Conservation (phyloP, 2,329 filamentous ascomycete species). For the Colletotrichum sp. region DNA sequence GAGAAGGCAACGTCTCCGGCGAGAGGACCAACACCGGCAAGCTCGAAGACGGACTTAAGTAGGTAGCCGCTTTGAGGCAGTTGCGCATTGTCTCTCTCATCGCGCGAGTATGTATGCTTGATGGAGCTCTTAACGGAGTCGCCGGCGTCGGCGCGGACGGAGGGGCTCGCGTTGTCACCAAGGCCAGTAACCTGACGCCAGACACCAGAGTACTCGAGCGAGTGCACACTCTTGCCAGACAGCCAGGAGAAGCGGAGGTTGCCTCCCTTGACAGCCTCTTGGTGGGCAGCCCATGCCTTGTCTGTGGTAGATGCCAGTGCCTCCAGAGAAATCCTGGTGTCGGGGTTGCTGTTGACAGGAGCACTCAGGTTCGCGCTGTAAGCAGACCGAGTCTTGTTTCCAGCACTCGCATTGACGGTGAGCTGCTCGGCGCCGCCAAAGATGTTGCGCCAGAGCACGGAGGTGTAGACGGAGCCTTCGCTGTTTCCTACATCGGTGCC, state of each 20-base stretch:
- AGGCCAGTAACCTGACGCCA: constrained; percentile 92
- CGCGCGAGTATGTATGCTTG: constrained; percentile 79
- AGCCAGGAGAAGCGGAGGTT: constrained; percentile 80
- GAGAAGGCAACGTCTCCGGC: constrained; percentile 92
- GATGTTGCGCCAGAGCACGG: constrained; percentile 86
- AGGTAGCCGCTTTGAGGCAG: constrained; percentile 85
- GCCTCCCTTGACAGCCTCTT: constrained; percentile 83
- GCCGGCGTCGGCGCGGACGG: constrained; percentile 83
- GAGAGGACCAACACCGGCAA: constrained; percentile 84
- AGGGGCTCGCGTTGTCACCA: constrained; percentile 76
- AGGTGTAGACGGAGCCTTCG: constrained; percentile 92
- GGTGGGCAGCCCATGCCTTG: constrained; percentile 93
- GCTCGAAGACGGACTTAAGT: constrained; percentile 76
- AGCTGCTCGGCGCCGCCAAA: constrained; percentile 93
- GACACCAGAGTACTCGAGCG: constrained; percentile 78
- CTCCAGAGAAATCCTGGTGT: constrained; percentile 79
- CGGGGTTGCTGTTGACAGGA: constrained; percentile 80
- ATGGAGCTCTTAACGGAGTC: constrained; percentile 90
- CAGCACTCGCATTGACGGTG: constrained; percentile 84
- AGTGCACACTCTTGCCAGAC: constrained; percentile 63
- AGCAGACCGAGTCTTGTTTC: constrained; percentile 88
- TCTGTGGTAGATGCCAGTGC: constrained; percentile 83
- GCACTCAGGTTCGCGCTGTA: constrained; percentile 88
- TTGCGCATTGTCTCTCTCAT: constrained; percentile 83
- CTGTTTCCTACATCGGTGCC: constrained; percentile 94